Percentiles rank a stretch among this genome's conserved stretches.
These are phyloP conservation scores for Trifolium repens DNA, from an alignment of 306 rosid species.

Conservation along the genomic window DNA sequence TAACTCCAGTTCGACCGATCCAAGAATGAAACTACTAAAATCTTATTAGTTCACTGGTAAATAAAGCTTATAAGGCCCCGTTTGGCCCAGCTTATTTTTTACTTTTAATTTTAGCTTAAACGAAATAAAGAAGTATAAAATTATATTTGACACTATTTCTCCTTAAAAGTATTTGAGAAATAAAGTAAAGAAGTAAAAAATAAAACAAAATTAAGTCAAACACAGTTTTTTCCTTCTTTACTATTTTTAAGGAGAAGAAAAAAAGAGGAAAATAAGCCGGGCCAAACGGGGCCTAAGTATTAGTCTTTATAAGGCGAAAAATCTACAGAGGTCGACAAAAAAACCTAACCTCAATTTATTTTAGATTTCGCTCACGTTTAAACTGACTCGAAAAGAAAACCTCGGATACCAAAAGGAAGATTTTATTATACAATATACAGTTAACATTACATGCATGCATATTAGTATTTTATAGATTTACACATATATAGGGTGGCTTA, in stretches of 20 bases:
- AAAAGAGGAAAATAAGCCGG: no score
- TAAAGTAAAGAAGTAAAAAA: no score
- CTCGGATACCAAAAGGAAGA: conserved; percentile 22
- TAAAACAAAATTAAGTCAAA: no score
- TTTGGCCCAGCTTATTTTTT: no score
- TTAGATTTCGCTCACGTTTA: neutral
- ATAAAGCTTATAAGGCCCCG: no score
- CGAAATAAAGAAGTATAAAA: no score
- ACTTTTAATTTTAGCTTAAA: no score
- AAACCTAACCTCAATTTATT: neutral
- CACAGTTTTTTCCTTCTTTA: no score
- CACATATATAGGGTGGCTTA: conserved; percentile 41
- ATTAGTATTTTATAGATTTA: conserved; percentile 40
- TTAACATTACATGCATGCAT: conserved; percentile 26
- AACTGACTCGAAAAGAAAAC: neutral
- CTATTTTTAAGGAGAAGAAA: no score
- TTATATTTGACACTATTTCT: no score
- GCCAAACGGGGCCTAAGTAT: no score
- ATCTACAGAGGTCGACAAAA: neutral
- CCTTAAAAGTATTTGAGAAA: no score
- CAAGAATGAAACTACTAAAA: neutral
- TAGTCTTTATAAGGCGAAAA: neutral
- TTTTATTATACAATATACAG: conserved; percentile 39
- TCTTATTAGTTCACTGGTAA: neutral
- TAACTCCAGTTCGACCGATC: neutral